phyloP scores from a whole-genome alignment of 768 basidiomycete genomes.

The Roridomyces roridus region DNA sequence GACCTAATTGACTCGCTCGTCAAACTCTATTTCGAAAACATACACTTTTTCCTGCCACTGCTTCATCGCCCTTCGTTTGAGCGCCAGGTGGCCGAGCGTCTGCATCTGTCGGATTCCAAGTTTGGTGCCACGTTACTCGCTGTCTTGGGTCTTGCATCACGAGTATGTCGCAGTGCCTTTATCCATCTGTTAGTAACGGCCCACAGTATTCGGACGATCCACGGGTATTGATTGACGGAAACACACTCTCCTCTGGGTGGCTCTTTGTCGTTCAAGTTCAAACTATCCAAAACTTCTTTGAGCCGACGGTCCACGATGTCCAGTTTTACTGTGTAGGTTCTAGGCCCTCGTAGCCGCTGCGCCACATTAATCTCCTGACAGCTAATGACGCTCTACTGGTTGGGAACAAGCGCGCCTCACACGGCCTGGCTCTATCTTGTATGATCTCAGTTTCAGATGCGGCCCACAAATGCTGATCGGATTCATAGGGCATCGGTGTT shows the following conservation, averaged over 20 bases:
- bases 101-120: conserved; percentile 42
- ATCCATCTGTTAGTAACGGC: not conserved
- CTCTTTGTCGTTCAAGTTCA: conserved; percentile 54
- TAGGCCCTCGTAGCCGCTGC: not conserved
- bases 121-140: conserved; percentile 54
- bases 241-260: conserved; percentile 48
- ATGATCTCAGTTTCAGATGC: too few species aligned
- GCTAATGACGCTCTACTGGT: too few species aligned
- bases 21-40: conserved; percentile 51
- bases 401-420: too few species aligned
- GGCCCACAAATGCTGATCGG: too few species aligned
- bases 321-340: conserved; percentile 8
- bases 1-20: conserved; percentile 49
- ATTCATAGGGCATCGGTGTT: too few species aligned
- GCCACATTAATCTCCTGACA: too few species aligned
- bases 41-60: conserved; percentile 49
- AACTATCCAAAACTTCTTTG: conserved; percentile 25
- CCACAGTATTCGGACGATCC: conserved; percentile 43
- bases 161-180: conserved; percentile 23
- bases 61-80: conserved; percentile 61
- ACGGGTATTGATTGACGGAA: conserved; percentile 39
- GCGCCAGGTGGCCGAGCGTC: conserved; percentile 38
- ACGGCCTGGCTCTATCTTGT: too few species aligned
- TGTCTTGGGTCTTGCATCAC: conserved; percentile 55
- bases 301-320: conserved; percentile 3